Evolutionary conservation across 2,329 filamentous ascomycete species (phyloP).

Genomic region (Trichoderma aggressivum): DNA sequence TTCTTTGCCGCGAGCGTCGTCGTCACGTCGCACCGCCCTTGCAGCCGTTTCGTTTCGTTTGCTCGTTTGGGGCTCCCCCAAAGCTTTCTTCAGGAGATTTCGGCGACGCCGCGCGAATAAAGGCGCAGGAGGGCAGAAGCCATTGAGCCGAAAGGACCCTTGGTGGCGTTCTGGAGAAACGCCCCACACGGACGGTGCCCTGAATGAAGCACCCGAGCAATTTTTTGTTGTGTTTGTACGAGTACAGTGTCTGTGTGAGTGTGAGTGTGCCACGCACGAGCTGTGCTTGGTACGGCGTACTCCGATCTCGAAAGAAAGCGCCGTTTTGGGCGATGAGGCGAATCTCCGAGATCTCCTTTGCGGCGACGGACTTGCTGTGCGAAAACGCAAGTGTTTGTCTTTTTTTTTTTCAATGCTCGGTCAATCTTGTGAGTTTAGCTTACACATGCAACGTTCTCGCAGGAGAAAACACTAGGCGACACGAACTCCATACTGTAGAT

Average conservation of each 20-base stretch:
- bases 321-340: neutral
- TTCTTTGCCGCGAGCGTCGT: neutral
- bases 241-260: neutral
- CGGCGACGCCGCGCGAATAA: slow-evolving; percentile 19
- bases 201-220: neutral
- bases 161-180: slow-evolving; percentile 3
- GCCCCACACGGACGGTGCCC: neutral
- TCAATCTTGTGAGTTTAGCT: neutral
- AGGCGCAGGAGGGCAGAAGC: neutral
- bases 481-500: neutral
- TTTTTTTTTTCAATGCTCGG: neutral
- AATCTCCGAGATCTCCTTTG: neutral
- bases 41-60: slow-evolving; percentile 5
- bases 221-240: neutral
- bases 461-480: neutral
- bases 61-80: neutral
- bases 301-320: slow-evolving; percentile 1
- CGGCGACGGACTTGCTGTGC: neutral
- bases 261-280: neutral
- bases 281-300: neutral
- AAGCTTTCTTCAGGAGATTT: slow-evolving; percentile 7
- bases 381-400: neutral
- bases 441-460: neutral
- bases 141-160: slow-evolving; percentile 5
- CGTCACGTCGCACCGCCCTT: slow-evolving; percentile 14